phyloP scores from a whole-genome alignment of 164 flowering plant species.

The Liquidambar formosana region DNA sequence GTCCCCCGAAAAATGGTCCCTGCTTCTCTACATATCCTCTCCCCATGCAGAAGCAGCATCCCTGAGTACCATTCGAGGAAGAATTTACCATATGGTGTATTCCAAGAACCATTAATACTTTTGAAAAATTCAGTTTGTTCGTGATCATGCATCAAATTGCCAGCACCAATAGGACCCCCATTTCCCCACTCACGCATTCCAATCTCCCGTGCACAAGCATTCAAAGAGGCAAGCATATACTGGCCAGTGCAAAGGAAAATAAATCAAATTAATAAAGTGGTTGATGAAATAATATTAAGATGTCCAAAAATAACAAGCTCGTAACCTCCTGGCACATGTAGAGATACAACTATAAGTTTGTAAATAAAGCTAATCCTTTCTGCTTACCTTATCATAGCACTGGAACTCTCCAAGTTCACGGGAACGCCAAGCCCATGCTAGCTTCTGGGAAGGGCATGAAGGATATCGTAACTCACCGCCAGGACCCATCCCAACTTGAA shows the following conservation, averaged over 20 bases:
- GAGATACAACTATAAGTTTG: neutral
- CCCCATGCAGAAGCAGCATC: constrained; percentile 66
- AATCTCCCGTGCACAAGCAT: constrained; percentile 46
- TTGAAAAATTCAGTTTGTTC: constrained; percentile 49
- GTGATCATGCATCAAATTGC: constrained; percentile 41
- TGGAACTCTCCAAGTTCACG: constrained; percentile 72
- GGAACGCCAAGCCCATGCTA: constrained; percentile 35
- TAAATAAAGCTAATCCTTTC: neutral
- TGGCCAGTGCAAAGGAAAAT: constrained; percentile 21
- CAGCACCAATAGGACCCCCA: constrained; percentile 51
- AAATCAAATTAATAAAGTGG: neutral
- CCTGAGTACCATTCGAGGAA: constrained; percentile 75
- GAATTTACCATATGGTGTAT: constrained; percentile 59
- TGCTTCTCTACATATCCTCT: constrained; percentile 55
- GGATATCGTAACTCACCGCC: constrained; percentile 81
- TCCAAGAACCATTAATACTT: constrained; percentile 53
- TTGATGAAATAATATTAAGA: neutral
- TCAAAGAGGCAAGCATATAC: constrained; percentile 67
- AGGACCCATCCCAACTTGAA: constrained; percentile 85
- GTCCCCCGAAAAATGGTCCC: constrained; percentile 49
- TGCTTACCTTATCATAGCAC: constrained; percentile 72
- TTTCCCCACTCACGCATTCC: constrained; percentile 66
- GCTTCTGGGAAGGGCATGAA: constrained; percentile 45
- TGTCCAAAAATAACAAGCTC: neutral
- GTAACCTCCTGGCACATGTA: no score